These are phyloP conservation scores for Trichoderma parareesei DNA, from an alignment of 495 filamentous ascomycete species.

Conservation along the genomic window DNA sequence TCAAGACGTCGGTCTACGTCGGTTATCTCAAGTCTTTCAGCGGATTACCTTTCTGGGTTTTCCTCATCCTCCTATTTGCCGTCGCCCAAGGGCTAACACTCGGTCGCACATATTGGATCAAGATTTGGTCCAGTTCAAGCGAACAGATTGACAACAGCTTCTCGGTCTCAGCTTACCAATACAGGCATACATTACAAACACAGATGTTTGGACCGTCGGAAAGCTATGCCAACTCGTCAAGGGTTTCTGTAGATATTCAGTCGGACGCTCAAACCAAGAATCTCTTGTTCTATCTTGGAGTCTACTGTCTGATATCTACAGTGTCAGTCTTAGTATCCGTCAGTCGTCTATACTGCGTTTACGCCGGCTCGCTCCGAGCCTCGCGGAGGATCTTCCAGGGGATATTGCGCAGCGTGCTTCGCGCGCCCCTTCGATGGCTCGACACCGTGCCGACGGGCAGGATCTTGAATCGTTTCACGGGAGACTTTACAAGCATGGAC, in stretches of 20 bases:
- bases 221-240: not conserved
- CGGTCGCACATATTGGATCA: slow-evolving; percentile 59
- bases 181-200: not conserved
- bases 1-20: slow-evolving; percentile 54
- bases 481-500: slow-evolving; percentile 68
- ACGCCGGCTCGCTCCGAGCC: slow-evolving; percentile 35
- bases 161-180: not conserved
- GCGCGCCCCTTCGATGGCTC: slow-evolving; percentile 66
- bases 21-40: slow-evolving; percentile 59
- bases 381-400: slow-evolving; percentile 58
- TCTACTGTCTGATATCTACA: not conserved
- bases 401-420: slow-evolving; percentile 56
- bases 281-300: slow-evolving; percentile 15
- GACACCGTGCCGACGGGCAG: slow-evolving; percentile 75
- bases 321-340: not conserved
- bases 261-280: slow-evolving; percentile 9
- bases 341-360: not conserved
- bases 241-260: not conserved
- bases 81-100: slow-evolving; percentile 18
- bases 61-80: slow-evolving; percentile 43
- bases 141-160: slow-evolving; percentile 18
- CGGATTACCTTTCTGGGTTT: slow-evolving; percentile 54
- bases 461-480: slow-evolving; percentile 71
- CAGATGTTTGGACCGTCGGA: not conserved
- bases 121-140: slow-evolving; percentile 54